Evolutionary conservation across 306 rosid genomes (phyloP).

Genomic region (Cucumis cinereus): DNA sequence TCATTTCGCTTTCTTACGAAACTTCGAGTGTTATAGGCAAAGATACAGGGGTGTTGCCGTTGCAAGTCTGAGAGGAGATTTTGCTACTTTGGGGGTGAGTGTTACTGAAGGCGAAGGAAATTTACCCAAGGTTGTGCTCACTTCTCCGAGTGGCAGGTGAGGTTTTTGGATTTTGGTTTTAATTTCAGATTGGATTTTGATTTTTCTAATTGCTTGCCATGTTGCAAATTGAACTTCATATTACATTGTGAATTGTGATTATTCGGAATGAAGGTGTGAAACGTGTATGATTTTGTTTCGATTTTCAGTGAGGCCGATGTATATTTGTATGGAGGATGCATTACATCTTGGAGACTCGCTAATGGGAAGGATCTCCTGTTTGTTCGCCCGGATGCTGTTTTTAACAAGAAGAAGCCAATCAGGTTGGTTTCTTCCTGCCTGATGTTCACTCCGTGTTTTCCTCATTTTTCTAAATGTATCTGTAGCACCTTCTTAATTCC

Average conservation of each 20-base stretch:
- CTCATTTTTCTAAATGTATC: neutral
- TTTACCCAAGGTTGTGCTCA: slow-evolving; percentile 66
- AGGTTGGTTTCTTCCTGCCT: slow-evolving; percentile 56
- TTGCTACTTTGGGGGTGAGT: slow-evolving; percentile 33
- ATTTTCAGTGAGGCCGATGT: slow-evolving; percentile 72
- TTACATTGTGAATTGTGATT: neutral
- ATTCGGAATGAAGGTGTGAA: slow-evolving; percentile 4
- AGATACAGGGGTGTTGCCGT: slow-evolving; percentile 37
- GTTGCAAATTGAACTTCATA: neutral
- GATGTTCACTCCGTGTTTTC: neutral
- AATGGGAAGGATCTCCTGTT: slow-evolving; percentile 76
- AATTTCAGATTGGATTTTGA: neutral
- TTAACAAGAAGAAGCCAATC: slow-evolving; percentile 77
- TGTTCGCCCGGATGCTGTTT: slow-evolving; percentile 89
- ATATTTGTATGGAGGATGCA: slow-evolving; percentile 68
- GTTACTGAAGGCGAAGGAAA: slow-evolving; percentile 77
- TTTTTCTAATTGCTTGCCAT: neutral
- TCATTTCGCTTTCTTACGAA: neutral
- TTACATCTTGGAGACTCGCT: slow-evolving; percentile 80
- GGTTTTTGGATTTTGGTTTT: slow-evolving; percentile 7
- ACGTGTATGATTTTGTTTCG: neutral
- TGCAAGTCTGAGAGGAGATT: slow-evolving; percentile 44
- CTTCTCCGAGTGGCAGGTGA: slow-evolving; percentile 67
- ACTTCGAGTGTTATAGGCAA: neutral
- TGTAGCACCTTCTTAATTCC: neutral